phyloP scores from a whole-genome alignment of 1,139 yeast genomes.

The Geotrichum carabidarum region DNA sequence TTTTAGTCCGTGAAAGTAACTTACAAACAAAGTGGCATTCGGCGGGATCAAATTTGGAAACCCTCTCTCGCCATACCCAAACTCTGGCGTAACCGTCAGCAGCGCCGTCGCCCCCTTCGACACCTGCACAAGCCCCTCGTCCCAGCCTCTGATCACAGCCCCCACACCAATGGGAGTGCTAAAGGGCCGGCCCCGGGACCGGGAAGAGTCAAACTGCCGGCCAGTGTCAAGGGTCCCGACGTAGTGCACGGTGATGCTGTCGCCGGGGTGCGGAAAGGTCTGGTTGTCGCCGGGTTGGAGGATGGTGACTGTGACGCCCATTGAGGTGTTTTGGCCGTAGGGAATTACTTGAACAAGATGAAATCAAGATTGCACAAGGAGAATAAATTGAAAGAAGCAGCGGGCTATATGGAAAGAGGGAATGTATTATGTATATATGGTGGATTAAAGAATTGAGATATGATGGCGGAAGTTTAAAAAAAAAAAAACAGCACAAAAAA shows the following conservation, averaged over 20 bases:
- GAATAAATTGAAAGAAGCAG: neutral
- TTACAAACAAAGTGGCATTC: slow-evolving; percentile 70
- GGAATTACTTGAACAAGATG: slow-evolving; percentile 1
- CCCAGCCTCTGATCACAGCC: slow-evolving; percentile 96
- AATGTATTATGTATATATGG: neutral
- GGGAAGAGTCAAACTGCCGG: slow-evolving; percentile 88
- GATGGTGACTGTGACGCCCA: slow-evolving; percentile 41
- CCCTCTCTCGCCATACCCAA: slow-evolving; percentile 91
- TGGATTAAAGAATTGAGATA: too few species aligned
- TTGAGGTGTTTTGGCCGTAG: slow-evolving; percentile 24
- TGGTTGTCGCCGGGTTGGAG: slow-evolving; percentile 57
- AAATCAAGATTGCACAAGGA: neutral
- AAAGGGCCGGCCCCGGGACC: slow-evolving; percentile 92
- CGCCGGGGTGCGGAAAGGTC: slow-evolving; percentile 82
- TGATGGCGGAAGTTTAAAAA: too few species aligned
- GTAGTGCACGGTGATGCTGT: slow-evolving; percentile 80
- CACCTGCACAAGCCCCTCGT: slow-evolving; percentile 83
- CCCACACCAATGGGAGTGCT: slow-evolving; percentile 92
- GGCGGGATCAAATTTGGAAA: slow-evolving; percentile 97
- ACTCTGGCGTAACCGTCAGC: slow-evolving; percentile 85
- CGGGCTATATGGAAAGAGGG: neutral
- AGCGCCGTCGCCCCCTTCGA: slow-evolving; percentile 89
- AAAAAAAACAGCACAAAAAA: neutral
- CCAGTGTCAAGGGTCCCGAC: slow-evolving; percentile 93
- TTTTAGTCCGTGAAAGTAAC: neutral